Conservation (phyloP, 164 flowering plant genomes). For the Echeveria elegans region DNA sequence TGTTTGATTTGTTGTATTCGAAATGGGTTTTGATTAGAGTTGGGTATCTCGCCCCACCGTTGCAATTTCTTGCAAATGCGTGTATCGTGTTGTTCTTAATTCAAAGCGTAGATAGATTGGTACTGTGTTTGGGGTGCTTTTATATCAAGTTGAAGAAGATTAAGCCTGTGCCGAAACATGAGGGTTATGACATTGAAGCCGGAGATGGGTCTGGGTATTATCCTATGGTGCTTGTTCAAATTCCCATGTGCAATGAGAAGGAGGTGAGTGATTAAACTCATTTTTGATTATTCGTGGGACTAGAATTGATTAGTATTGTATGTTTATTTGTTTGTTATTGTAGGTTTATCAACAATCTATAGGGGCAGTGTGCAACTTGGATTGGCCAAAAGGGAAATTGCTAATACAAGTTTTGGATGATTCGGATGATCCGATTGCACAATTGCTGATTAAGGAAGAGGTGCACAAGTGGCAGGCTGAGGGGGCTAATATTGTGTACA, state of each 20-base stretch:
- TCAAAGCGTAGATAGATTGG: no score
- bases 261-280: no score
- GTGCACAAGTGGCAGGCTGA: conserved; percentile 95
- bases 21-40: no score
- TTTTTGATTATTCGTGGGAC: neutral
- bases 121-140: no score
- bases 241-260: no score
- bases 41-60: no score
- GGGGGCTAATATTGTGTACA: no score
- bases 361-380: conserved; percentile 73
- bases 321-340: neutral
- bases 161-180: conserved; percentile 47
- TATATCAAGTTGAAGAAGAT: no score
- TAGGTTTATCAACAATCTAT: conserved; percentile 96
- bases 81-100: no score
- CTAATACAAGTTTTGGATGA: no score
- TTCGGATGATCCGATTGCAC: conserved; percentile 68
- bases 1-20: no score
- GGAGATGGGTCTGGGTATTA: conserved; percentile 28
- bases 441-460: conserved; percentile 74
- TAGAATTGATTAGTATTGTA: neutral
- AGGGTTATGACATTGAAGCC: conserved; percentile 20
- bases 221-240: no score
- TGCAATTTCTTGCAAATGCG: conserved; percentile 54
- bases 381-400: conserved; percentile 98